Evolutionary conservation across 179 eudicot species (phyloP).

Genomic region (Beta macrorhiza): DNA sequence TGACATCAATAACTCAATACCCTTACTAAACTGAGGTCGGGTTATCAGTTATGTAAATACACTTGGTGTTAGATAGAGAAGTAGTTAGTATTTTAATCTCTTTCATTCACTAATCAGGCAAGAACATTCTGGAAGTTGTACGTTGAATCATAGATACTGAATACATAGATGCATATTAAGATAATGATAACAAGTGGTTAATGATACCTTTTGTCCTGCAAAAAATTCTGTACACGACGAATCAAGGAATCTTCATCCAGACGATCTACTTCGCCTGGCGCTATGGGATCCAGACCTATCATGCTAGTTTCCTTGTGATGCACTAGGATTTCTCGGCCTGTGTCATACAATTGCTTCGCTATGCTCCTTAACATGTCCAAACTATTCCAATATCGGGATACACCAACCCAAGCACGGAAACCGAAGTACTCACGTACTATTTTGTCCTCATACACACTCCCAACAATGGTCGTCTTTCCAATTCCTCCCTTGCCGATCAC

Average conservation of each 20-base stretch:
- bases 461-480: slow-evolving; percentile 35
- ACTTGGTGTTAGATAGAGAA: too few relatives aligned
- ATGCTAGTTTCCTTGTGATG: not conserved
- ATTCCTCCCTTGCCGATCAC: slow-evolving; percentile 38
- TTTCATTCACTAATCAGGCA: too few relatives aligned
- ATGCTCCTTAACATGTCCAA: slow-evolving; percentile 20
- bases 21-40: too few relatives aligned
- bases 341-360: slow-evolving; percentile 19
- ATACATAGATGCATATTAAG: not conserved
- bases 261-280: too few relatives aligned
- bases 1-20: too few relatives aligned
- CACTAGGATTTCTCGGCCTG: not conserved
- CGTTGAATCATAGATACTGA: not conserved
- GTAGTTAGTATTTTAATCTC: too few relatives aligned
- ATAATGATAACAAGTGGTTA: not conserved
- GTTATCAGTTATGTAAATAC: too few relatives aligned
- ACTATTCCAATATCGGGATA: not conserved
- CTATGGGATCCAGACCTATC: not conserved
- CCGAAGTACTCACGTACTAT: slow-evolving; percentile 11
- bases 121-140: too few relatives aligned
- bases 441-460: slow-evolving; percentile 20
- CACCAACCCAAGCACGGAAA: slow-evolving; percentile 20
- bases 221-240: not conserved
- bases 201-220: slow-evolving; percentile 22
- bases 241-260: not conserved